Evolutionary conservation across 208 protist species (phyloP), one percentile per base, ranked within the genome.

Genomic region (Herpetomonas muscarum): DNA sequence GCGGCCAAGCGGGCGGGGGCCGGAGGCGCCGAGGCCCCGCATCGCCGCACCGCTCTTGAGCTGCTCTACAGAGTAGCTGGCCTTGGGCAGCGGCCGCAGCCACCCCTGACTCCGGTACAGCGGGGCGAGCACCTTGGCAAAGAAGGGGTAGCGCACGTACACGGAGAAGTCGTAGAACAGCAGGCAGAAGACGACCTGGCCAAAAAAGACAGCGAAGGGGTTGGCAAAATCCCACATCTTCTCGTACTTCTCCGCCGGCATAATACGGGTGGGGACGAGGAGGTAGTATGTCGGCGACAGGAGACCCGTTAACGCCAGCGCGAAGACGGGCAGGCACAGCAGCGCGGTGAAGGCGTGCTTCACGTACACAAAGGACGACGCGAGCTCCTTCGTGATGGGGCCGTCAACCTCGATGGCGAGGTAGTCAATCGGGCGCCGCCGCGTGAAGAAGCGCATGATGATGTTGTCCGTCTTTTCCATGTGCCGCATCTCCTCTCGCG

Each of bases 281-380:
- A 82, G 24, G 45, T 92, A 92, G 60, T 89, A 89, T 21, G 70
- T 89, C n/a, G 85, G 85, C 49, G 81, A 67, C 53, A 89, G 51
- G n/a, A 57, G 46, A 12, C 82, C 82, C 1, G 62, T 67, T 19
- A 90, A 39, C 0, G 87, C 76, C 46, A 77, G 55, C 5, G 67
- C 29, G 25, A 90, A 68, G 7, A 88, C 64, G 1, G 85, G 85
- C 0, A 50, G 48, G 37, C 74, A 71, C 2, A 90, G 46, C 13
- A 87, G 25, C 41, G 67, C 52, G 0, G 85, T 87, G 30, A 81
- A 74, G 25, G 55, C 55, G 34, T 74, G 50, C 58, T 85, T 92
- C 2, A 77, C 79, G 57, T 81, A 73, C n/a, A 66, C 57, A 50
- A 92, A 92, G 6, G 79, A 85, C 0, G 76, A 65, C 52, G 84